Evolutionary conservation across 2,329 filamentous ascomycete species (phyloP).

Genomic region (Mollisia scopiformis): DNA sequence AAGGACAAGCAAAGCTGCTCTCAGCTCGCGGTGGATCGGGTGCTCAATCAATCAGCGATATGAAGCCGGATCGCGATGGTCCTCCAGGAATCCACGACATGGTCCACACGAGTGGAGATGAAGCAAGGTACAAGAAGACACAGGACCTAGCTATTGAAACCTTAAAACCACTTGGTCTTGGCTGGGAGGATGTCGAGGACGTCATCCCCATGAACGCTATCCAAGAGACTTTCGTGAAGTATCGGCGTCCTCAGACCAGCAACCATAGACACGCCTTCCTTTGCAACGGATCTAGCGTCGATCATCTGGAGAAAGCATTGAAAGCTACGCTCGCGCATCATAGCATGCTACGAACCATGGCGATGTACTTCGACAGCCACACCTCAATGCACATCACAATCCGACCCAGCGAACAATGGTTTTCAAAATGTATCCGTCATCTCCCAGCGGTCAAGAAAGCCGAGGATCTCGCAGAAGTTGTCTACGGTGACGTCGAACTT

Average conservation of each 20-base stretch:
- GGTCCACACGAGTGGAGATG: slow-evolving; percentile 9
- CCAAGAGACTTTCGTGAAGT: slow-evolving; percentile 8
- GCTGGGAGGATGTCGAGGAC: slow-evolving; percentile 20
- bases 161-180: slow-evolving; percentile 3
- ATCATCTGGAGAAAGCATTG: slow-evolving; percentile 9
- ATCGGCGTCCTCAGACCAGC: slow-evolving; percentile 11
- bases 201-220: slow-evolving; percentile 18
- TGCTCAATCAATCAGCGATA: slow-evolving; percentile 3
- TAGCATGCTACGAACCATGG: slow-evolving; percentile 17
- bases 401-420: slow-evolving; percentile 12
- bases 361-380: not conserved
- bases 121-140: not conserved
- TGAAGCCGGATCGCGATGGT: slow-evolving; percentile 8
- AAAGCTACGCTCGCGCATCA: slow-evolving; percentile 11
- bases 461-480: not conserved
- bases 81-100: slow-evolving; percentile 12
- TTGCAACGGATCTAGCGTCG: slow-evolving; percentile 1
- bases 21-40: not conserved
- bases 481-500: slow-evolving; percentile 12
- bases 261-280: slow-evolving; percentile 16
- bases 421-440: slow-evolving; percentile 9
- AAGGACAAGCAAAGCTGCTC: slow-evolving; percentile 13
- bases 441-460: slow-evolving; percentile 6
- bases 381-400: slow-evolving; percentile 13
- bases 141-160: slow-evolving; percentile 6